Evolutionary conservation across 352 stramenopile species (phyloP), one percentile per base, ranked within the genome.

Genomic region (Pythium myriotylum): DNA sequence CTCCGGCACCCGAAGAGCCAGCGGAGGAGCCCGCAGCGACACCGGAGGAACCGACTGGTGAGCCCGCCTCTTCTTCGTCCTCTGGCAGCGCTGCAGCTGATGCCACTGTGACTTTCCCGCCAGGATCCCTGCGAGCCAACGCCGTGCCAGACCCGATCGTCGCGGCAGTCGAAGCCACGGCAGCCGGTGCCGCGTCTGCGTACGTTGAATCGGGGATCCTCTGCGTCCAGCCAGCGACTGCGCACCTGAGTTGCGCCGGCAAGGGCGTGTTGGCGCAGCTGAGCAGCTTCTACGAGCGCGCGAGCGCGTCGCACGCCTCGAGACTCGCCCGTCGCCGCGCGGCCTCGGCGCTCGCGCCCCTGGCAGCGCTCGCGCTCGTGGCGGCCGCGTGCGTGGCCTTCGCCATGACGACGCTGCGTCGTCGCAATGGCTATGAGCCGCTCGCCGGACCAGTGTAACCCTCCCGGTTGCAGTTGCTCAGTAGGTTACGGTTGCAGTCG

Each of bases 241-340:
- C 48, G 2, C 56, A 42, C 17, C 48, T 26, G 24, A 43, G 37
- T 2, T 63, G 56, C 24, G 26, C 27, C 13, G 56, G 46, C 17
- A 32, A 24, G 24, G 37, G 35, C 2, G 23, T 63, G 33, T 50
- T 65, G 37, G 42, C 58, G 48, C 58, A 65, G 50, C 58, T 65
- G 23, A 26, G 17, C 5, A 65, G 58, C 22, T 65, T 65, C 27
- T 54, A 65, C 49, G 14, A 39, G 8, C 12, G 22, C 27, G 20
- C 4, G 14, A 8, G 17, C 20, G 20, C 33, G 14, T 43, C 53
- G 1, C 24, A 27, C 1, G 24, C 46, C 4, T n/a, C 16, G 46
- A 40, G 23, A 3, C 4, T 17, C 33, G 49, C 33, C 16, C 5
- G 29, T 10, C 29, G 29, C 29, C 49, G 0, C 20, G 3, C n/a